Percentiles rank a stretch among this genome's conserved stretches.
These are phyloP conservation scores for Paracorniculantispora psalliotae DNA, from an alignment of 2,329 filamentous ascomycete species.

Conservation along the genomic window DNA sequence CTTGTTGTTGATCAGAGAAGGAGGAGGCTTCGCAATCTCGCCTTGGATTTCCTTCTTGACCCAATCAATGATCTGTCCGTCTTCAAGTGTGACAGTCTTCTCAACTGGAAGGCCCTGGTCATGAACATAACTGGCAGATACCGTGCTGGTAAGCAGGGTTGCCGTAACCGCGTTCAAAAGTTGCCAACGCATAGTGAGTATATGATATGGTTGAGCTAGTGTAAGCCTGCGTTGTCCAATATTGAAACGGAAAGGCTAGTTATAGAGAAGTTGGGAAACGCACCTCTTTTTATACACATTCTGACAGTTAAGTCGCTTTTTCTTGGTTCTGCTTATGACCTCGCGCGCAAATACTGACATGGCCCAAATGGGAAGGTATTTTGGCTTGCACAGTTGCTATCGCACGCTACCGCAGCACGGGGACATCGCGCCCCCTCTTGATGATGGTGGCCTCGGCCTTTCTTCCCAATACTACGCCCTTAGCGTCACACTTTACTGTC, in stretches of 20 bases:
- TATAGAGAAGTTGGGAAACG: background rate
- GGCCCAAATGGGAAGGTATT: slow-evolving; percentile 6
- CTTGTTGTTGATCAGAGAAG: background rate
- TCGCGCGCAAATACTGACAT: background rate
- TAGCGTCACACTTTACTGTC: background rate
- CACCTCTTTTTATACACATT: background rate
- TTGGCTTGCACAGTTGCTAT: background rate
- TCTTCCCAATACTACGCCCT: background rate
- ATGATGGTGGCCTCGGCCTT: slow-evolving; percentile 8
- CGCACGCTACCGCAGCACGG: background rate
- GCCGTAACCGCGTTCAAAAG: background rate
- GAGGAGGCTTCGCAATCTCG: slow-evolving; percentile 7
- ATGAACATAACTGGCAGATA: slow-evolving; percentile 6
- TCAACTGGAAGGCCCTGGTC: slow-evolving; percentile 10
- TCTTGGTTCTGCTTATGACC: background rate
- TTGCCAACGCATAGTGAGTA: background rate
- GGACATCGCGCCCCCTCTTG: background rate
- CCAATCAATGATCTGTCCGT: slow-evolving; percentile 16
- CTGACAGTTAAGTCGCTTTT: too few species aligned
- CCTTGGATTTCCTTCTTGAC: slow-evolving; percentile 12
- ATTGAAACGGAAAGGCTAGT: background rate
- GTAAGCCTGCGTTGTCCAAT: background rate
- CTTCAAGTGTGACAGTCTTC: slow-evolving; percentile 15
- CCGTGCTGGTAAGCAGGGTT: background rate
- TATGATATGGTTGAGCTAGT: background rate